Evolutionary conservation across 2,329 filamentous ascomycete genomes (phyloP).

Genomic region (Fusarium scirpi): DNA sequence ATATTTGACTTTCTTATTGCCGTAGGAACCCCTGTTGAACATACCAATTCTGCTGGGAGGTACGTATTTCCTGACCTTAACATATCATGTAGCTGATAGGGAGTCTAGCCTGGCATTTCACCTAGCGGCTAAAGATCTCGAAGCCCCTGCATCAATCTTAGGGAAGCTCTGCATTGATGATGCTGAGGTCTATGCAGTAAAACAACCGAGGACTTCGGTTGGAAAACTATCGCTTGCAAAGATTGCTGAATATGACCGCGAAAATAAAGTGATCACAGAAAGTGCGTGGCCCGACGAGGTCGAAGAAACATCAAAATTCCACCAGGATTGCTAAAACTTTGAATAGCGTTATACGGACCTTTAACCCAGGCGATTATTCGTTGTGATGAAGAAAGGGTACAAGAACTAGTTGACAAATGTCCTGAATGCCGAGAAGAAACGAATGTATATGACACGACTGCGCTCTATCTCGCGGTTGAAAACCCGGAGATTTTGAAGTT

Average conservation of each 20-base stretch:
- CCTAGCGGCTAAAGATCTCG: no score
- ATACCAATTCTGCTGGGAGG: no score
- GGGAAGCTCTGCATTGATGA: not conserved
- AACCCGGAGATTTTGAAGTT: not conserved
- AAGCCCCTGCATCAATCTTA: no score
- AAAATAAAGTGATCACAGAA: fast-evolving
- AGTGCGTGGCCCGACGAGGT: no score
- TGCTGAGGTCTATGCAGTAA: no score
- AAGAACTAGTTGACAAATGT: not conserved
- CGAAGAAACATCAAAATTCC: no score
- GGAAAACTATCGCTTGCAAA: no score
- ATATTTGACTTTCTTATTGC: not conserved
- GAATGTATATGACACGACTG: not conserved
- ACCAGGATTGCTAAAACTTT: fast-evolving
- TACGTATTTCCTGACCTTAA: no score
- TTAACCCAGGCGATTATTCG: not conserved
- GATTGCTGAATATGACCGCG: not conserved
- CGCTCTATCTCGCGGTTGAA: not conserved
- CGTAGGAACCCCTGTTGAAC: no score
- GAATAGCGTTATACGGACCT: not conserved
- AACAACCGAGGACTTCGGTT: no score
- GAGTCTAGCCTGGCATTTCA: not conserved
- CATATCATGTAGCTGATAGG: no score
- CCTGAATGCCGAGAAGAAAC: not conserved
- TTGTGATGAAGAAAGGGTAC: not conserved